Evolutionary conservation across 176 grass and related monocot genomes (phyloP).

Genomic region (Phyllostachys edulis): DNA sequence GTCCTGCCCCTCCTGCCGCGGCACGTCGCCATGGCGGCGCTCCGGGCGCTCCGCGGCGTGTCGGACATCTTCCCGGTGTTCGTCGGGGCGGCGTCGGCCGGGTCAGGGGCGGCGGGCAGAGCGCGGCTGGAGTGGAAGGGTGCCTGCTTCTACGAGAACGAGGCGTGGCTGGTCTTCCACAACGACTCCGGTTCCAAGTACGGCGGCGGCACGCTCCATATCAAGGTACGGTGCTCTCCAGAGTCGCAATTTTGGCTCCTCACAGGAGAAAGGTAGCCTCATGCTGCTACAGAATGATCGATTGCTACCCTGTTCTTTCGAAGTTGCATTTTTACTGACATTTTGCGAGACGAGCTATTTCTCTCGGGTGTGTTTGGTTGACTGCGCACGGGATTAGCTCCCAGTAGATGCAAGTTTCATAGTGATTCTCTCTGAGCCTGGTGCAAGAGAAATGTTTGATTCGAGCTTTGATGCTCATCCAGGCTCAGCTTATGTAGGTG

Average conservation of each 20-base stretch:
- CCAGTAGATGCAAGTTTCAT: too few relatives aligned
- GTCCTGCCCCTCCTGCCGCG: conserved; percentile 50
- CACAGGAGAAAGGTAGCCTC: neutral
- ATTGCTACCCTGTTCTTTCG: neutral
- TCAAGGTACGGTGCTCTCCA: conserved; percentile 40
- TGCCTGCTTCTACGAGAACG: conserved; percentile 77
- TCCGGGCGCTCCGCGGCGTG: conserved; percentile 35
- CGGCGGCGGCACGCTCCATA: conserved; percentile 60
- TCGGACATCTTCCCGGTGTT: conserved; percentile 65
- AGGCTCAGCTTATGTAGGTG: too few relatives aligned
- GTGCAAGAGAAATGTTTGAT: too few relatives aligned
- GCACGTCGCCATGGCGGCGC: conserved; percentile 33
- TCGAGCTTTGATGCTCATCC: too few relatives aligned
- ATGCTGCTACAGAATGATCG: neutral
- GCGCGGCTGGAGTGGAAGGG: conserved; percentile 42
- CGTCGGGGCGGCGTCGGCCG: conserved; percentile 47
- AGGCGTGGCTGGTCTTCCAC: conserved; percentile 61
- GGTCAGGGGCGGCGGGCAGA: neutral
- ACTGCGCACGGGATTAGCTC: too few relatives aligned
- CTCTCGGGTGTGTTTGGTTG: too few relatives aligned
- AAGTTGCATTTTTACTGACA: neutral
- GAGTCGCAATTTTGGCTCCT: neutral
- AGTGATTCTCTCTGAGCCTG: too few relatives aligned
- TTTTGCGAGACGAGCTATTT: neutral
- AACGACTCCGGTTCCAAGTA: conserved; percentile 53